Conservation (phyloP, 345 rosid genomes). For the Arabis alpina region DNA sequence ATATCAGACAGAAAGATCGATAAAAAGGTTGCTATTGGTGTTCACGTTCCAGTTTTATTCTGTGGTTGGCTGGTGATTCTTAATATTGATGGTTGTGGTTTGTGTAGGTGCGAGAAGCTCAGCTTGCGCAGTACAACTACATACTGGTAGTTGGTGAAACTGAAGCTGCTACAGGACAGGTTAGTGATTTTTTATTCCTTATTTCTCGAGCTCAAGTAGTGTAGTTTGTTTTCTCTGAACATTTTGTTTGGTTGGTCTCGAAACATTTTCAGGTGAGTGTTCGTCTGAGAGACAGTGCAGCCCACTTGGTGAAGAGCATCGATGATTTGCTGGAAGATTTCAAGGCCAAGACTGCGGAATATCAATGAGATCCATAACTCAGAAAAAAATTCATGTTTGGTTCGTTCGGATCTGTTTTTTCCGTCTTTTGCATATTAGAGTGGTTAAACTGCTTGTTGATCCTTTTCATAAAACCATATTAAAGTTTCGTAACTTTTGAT, state of each 20-base stretch:
- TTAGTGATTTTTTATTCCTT: conserved; percentile 37
- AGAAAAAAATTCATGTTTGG: conserved; percentile 2
- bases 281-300: conserved; percentile 70
- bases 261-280: conserved; percentile 70
- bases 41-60: conserved; percentile 11
- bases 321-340: conserved; percentile 64
- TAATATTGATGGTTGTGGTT: conserved; percentile 27
- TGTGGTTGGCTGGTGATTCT: conserved; percentile 15
- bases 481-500: not conserved
- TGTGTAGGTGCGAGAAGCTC: conserved; percentile 90
- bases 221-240: not conserved
- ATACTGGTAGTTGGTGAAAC: conserved; percentile 96
- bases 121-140: conserved; percentile 87
- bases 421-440: conserved; percentile 2
- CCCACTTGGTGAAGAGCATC: conserved; percentile 62
- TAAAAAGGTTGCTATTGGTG: conserved; percentile 65
- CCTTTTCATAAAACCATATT: conserved; percentile 4
- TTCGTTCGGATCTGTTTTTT: not conserved
- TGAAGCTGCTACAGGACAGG: conserved; percentile 81
- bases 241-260: not conserved
- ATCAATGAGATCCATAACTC: conserved; percentile 47
- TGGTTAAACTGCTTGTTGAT: conserved; percentile 4
- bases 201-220: not conserved
- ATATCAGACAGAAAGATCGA: conserved; percentile 79
- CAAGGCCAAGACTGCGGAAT: conserved; percentile 57